Percentiles rank a stretch among this genome's conserved stretches.
Evolutionary conservation across 192 early-diverging fungal species (phyloP).

Genomic region (Rhizophagus clarus): DNA sequence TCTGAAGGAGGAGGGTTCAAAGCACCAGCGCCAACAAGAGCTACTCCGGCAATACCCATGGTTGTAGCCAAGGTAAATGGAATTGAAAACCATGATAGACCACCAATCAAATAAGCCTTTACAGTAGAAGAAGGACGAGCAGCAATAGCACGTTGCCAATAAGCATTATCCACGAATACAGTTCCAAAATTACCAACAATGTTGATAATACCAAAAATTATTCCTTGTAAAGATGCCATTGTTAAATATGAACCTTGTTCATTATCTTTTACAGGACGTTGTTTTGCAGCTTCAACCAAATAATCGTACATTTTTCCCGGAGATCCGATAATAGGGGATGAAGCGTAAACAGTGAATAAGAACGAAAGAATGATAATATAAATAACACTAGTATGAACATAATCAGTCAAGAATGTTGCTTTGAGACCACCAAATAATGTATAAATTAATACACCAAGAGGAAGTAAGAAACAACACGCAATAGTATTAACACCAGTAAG

Average conservation of each 20-base stretch:
- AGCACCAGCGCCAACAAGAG: constrained; percentile 50
- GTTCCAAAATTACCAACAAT: constrained; percentile 80
- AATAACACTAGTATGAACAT: constrained; percentile 69
- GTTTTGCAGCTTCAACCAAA: constrained; percentile 47
- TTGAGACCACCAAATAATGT: constrained; percentile 71
- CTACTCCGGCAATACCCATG: constrained; percentile 67
- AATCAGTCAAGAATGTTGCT: constrained; percentile 75
- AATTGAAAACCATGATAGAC: constrained; percentile 78
- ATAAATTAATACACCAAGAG: constrained; percentile 69
- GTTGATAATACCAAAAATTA: constrained; percentile 77
- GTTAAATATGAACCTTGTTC: constrained; percentile 62
- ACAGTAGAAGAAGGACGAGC: constrained; percentile 67
- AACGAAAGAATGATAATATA: constrained; percentile 73
- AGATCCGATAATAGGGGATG: constrained; percentile 62
- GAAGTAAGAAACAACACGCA: constrained; percentile 66
- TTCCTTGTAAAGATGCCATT: constrained; percentile 62
- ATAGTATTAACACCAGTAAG: constrained; percentile 69
- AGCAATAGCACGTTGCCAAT: constrained; percentile 78
- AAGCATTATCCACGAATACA: constrained; percentile 73
- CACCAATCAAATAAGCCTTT: constrained; percentile 71
- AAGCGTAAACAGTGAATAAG: constrained; percentile 66
- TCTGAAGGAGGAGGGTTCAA: background rate
- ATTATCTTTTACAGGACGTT: constrained; percentile 63
- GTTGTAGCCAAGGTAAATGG: constrained; percentile 75
- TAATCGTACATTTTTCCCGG: constrained; percentile 70